Percentiles rank a stretch among this genome's conserved stretches.
phyloP scores from a whole-genome alignment of 176 grass and related monocot species.

The bread wheat (Triticum aestivum) region DNA sequence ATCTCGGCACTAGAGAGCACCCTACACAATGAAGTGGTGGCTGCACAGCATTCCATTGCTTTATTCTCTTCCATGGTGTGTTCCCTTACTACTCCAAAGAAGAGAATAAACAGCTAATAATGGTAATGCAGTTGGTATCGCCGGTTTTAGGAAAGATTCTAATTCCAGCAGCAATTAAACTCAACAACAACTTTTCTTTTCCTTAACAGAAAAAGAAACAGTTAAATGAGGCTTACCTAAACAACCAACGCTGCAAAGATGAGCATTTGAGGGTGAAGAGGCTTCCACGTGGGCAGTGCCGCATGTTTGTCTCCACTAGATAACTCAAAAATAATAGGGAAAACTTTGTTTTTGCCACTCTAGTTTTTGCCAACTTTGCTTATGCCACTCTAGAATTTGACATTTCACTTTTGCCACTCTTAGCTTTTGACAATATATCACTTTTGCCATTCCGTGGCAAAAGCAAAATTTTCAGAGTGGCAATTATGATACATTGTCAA shows the following conservation, averaged over 20 bases:
- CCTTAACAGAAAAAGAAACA: conserved; percentile 40
- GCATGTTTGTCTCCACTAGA: conserved; percentile 28
- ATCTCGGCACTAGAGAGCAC: conserved; percentile 36
- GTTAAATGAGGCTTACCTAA: conserved; percentile 23
- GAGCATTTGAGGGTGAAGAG: conserved; percentile 18
- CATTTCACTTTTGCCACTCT: no score
- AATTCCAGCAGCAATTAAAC: conserved; percentile 46
- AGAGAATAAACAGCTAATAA: conserved; percentile 49
- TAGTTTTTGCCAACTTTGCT: no score
- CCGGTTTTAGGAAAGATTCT: conserved; percentile 45
- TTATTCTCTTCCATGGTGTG: conserved; percentile 44
- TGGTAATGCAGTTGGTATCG: conserved; percentile 32
- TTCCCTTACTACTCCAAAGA: conserved; percentile 30
- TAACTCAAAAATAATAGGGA: conserved; percentile 2
- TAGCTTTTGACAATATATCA: no score
- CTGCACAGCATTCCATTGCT: conserved; percentile 33
- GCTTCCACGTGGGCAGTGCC: conserved; percentile 22
- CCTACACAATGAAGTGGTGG: conserved; percentile 41
- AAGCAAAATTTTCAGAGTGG: no score
- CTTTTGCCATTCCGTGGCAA: no score
- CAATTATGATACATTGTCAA: no score
- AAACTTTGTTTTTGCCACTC: no score
- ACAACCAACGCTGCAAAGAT: conserved; percentile 22
- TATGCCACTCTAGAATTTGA: no score
- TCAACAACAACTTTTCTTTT: conserved; percentile 38